Conservation (phyloP, 1,139 yeast species). For the Lodderomyces pseudojiufengensis region DNA sequence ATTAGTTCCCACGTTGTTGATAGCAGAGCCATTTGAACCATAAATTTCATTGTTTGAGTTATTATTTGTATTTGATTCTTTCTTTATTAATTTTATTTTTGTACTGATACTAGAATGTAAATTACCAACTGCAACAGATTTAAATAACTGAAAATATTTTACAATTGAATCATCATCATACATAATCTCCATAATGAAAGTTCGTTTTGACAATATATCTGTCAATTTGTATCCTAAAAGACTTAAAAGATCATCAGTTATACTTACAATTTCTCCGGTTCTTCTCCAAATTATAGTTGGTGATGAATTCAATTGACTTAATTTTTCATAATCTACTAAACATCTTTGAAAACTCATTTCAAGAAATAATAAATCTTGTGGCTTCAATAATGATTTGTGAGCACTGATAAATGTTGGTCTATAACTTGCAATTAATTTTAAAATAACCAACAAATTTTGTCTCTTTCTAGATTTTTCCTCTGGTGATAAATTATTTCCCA, state of each 20-base stretch:
- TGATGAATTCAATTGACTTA: constrained; percentile 55
- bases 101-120: constrained; percentile 32
- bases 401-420: constrained; percentile 74
- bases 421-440: constrained; percentile 66
- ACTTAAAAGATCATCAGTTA: constrained; percentile 63
- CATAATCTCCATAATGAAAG: constrained; percentile 50
- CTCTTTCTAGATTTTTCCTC: constrained; percentile 35
- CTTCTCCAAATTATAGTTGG: constrained; percentile 78
- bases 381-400: constrained; percentile 58
- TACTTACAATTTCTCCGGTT: constrained; percentile 71
- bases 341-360: constrained; percentile 71
- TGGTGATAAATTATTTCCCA: constrained; percentile 31
- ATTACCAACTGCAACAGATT: constrained; percentile 50
- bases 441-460: constrained; percentile 49
- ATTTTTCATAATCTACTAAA: constrained; percentile 59
- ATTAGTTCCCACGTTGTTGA: constrained; percentile 10
- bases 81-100: constrained; percentile 10
- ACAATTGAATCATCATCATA: constrained; percentile 46
- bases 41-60: neutral
- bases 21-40: constrained; percentile 1
- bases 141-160: constrained; percentile 41
- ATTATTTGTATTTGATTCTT: constrained; percentile 9
- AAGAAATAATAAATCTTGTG: constrained; percentile 60
- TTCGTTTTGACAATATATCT: constrained; percentile 49
- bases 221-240: constrained; percentile 54